Evolutionary conservation across 2,329 filamentous ascomycete genomes (phyloP), one percentile per base, ranked within the genome.

Genomic region (Parastagonospora nodorum): DNA sequence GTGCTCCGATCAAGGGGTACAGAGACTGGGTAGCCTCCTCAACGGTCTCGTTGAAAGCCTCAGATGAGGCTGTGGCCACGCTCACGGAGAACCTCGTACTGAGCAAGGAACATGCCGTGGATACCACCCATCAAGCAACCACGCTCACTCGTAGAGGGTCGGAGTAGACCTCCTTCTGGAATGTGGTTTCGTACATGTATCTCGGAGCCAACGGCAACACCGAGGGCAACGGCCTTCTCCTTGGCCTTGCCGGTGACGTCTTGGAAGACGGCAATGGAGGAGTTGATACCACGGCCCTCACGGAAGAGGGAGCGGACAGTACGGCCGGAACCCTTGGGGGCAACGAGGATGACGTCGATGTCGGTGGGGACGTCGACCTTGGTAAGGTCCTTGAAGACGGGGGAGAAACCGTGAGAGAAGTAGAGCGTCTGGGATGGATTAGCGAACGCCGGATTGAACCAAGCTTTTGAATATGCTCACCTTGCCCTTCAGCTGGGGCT

Each of bases 1-100:
- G 89, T 80, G 85, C 86, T 74, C 93, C 94, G 74, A 99, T 99
- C 74, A 99, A 85, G 61, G 94, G 94, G 86, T 99, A 99, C 74
- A 99, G 84, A 65, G 86, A 91, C 86, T 99, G 94, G 45, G 94
- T 99, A 63, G 94, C 94, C 86, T 99, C 94, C 86, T 99, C 94
- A 66, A 99, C 94, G 66, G 94, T 99, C 91, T 99, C 94, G 87
- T 99, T 99, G 89, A 99, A 99, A 66, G 94, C 94, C 83, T 99
- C 94, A 70, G 89, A 93, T 77, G 94, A n/a, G 94, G 80, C 85
- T 89, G 88, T 99, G 94, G 80, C 94, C 94, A 68, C 90, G 89
- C 88, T 99, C 94, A 75, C 94, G 92, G 80, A 99, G 92, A 67
- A 99, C 94, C 86, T 99, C 94, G 86, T 99, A 99, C 84, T 99